Evolutionary conservation across 495 filamentous ascomycete species (phyloP).

Genomic region (Cercophora sp.): DNA sequence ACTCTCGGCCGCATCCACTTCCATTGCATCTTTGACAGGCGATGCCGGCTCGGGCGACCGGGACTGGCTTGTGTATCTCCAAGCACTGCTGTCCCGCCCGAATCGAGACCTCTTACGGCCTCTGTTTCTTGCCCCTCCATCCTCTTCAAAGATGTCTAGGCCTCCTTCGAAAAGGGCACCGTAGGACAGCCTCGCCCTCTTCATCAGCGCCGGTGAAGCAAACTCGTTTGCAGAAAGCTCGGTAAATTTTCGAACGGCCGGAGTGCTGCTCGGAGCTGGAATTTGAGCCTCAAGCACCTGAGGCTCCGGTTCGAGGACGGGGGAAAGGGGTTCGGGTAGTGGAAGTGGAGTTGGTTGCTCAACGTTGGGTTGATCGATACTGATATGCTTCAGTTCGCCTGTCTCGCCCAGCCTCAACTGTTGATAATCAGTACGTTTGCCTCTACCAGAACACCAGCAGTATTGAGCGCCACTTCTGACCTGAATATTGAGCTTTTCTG

Average conservation of each 20-base stretch:
- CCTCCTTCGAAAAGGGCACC: conserved; percentile 54
- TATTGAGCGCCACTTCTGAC: conserved; percentile 32
- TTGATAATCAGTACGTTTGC: conserved; percentile 7
- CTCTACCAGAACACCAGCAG: not conserved
- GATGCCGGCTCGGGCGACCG: conserved; percentile 55
- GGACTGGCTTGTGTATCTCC: conserved; percentile 66
- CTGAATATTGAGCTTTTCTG: conserved; percentile 55
- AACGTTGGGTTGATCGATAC: conserved; percentile 42
- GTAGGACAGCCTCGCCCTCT: conserved; percentile 57
- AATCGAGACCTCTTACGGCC: conserved; percentile 72
- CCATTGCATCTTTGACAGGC: conserved; percentile 28
- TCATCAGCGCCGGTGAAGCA: conserved; percentile 74
- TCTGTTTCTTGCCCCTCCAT: conserved; percentile 60
- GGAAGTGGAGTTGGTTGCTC: conserved; percentile 12
- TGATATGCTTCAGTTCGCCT: conserved; percentile 33
- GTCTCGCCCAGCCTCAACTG: conserved; percentile 35
- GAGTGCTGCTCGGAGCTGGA: not conserved
- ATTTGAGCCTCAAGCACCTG: not conserved
- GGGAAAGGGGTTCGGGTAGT: not conserved
- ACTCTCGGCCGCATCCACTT: conserved; percentile 25
- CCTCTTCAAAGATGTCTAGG: conserved; percentile 67
- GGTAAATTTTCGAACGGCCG: conserved; percentile 16
- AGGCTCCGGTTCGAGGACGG: not conserved
- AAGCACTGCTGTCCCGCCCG: conserved; percentile 59
- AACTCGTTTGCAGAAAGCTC: conserved; percentile 42